A percentile compares a stretch with the other conserved stretches of the same genome.
These are phyloP conservation scores for Talaromyces stipitatus DNA, from an alignment of 495 filamentous ascomycete genomes.

Conservation along the genomic window DNA sequence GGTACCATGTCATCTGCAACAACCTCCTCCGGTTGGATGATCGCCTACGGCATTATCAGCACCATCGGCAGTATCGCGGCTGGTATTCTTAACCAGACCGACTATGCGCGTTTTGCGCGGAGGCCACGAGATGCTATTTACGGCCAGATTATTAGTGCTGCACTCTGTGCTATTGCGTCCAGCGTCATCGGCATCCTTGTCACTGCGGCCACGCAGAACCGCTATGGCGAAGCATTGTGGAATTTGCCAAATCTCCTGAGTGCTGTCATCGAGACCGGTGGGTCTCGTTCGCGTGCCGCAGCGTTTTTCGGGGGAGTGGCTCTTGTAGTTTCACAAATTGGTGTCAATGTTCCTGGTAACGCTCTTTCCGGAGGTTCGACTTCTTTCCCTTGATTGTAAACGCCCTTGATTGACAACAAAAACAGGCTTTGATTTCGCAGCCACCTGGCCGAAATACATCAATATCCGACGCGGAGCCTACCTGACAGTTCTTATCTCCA, in stretches of 20 bases:
- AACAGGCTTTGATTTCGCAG: conserved; percentile 47
- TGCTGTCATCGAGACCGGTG: conserved; percentile 34
- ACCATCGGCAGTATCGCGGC: conserved; percentile 11
- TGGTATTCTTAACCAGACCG: conserved; percentile 10
- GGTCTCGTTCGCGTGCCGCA: conserved; percentile 37
- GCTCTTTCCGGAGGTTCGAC: conserved; percentile 32
- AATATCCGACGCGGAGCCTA: conserved; percentile 51
- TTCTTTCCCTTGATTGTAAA: background rate
- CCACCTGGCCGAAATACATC: conserved; percentile 49
- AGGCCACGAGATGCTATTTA: conserved; percentile 14
- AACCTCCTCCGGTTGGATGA: conserved; percentile 34
- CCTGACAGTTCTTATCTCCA: conserved; percentile 39
- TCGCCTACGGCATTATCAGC: conserved; percentile 35
- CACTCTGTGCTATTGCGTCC: conserved; percentile 1
- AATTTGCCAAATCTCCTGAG: conserved; percentile 38
- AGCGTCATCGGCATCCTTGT: conserved; percentile 37
- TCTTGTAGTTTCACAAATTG: conserved; percentile 45
- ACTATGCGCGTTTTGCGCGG: conserved; percentile 17
- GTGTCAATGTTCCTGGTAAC: conserved; percentile 52
- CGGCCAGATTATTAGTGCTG: conserved; percentile 12
- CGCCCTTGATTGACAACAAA: background rate
- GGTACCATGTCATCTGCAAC: conserved; percentile 35
- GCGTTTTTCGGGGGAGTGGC: conserved; percentile 44
- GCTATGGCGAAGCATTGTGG: conserved; percentile 45
- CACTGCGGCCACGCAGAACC: conserved; percentile 37